Percentiles rank a stretch among this genome's conserved stretches.
Conservation (phyloP, 2,329 filamentous ascomycete genomes). For the Aspergillus fructus region DNA sequence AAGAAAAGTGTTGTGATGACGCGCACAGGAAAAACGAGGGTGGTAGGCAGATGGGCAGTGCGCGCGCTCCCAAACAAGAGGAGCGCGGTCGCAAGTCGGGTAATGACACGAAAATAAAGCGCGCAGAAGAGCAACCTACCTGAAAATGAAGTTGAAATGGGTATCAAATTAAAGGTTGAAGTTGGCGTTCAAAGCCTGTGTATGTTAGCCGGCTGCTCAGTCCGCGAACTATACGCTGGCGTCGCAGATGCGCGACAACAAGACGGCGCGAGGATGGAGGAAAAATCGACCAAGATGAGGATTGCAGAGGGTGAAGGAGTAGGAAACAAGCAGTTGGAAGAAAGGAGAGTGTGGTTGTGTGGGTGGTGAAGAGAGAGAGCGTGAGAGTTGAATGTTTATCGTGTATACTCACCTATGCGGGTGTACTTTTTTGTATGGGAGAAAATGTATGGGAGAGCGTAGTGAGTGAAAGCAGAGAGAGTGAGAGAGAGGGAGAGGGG, state of each 20-base stretch:
- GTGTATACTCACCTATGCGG: constrained; percentile 37
- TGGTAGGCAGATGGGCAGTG: constrained; percentile 13
- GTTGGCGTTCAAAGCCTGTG: constrained; percentile 15
- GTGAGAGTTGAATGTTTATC: constrained; percentile 27
- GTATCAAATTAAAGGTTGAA: constrained; percentile 9
- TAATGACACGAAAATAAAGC: constrained; percentile 18
- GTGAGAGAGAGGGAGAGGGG: constrained; percentile 30
- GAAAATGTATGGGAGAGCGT: constrained; percentile 32
- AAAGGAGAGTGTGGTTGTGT: constrained; percentile 23
- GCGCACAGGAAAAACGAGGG: constrained; percentile 8
- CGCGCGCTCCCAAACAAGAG: constrained; percentile 21
- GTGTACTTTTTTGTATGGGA: constrained; percentile 42
- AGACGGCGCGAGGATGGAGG: constrained; percentile 23
- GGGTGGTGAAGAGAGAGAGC: constrained; percentile 29
- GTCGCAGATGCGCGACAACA: constrained; percentile 23
- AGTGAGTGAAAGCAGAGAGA: constrained; percentile 33
- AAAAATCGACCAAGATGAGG: constrained; percentile 23
- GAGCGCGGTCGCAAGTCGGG: constrained; percentile 24
- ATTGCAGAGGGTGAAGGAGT: constrained; percentile 16
- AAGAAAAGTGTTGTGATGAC: constrained; percentile 8
- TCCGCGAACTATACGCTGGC: constrained; percentile 22
- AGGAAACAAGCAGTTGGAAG: constrained; percentile 14
- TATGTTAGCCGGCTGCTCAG: constrained; percentile 12
- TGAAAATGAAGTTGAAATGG: constrained; percentile 15
- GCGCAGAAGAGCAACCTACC: constrained; percentile 19